Base-by-base conservation (phyloP, 2,329 filamentous ascomycete species). In the Colletotrichum orbiculare region DNA sequence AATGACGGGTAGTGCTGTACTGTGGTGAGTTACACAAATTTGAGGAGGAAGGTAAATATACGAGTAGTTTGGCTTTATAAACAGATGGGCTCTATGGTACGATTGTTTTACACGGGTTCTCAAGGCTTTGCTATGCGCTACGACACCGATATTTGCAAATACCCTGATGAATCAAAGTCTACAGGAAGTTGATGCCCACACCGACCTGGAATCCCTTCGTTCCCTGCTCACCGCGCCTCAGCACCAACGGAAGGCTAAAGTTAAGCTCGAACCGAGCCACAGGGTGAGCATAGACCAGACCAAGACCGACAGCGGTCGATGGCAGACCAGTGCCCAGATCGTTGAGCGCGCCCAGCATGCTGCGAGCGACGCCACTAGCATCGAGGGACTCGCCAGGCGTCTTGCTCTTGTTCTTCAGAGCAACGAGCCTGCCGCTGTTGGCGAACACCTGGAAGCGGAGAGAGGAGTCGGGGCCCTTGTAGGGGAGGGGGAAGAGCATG, bases 121-220 rank as follows among this genome's bases (percentile, higher is more conserved):
- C 39, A 8, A 52, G 17, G 47, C 47, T 45, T 7, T 17, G 41
- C 12, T 39, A 15, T 46, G 15, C 25, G 42, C n/a, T 33, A 15
- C 25, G 35, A 33, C 6, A 39, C 11, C 10, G 33, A 12, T 8
- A 7, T 7, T 38, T 10, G n/a, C 12, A 4, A 8, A 53, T 33
- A 17, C 17, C 17, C 17, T 17, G 17, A 17, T 17, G 17, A 17
- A 13, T 54, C 37, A 13, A 38, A 12, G n/a, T 50, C 42, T 91
- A 98, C 84, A 98, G 80, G 76, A 99, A 97, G 80, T 92, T 96
- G 74, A 99, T 94, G 54, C 96, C 96, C 45, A 99, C 93, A n/a
- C 96, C 96, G 72, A 99, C 90, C 76, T 96, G 94, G 68, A 99
- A 75, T 1, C 96, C 96, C 81, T 99, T 99, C 60, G 95, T 88